Evolutionary conservation across 805 yeast genomes (phyloP), one percentile per base, ranked within the genome.

Genomic region (Priceomyces carsonii): DNA sequence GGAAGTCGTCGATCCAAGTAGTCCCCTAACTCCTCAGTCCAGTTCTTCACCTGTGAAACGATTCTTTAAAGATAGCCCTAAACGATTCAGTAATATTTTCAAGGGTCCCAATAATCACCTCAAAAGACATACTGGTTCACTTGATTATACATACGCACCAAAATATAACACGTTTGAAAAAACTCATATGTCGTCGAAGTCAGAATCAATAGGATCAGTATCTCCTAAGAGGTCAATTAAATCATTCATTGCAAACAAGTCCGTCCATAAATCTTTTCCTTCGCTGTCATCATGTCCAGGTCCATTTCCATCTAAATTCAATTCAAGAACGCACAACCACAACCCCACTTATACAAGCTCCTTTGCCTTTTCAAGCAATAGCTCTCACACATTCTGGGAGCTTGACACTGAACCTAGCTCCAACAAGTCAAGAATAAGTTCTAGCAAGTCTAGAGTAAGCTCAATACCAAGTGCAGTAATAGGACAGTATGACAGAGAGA

Each of bases 401-500:
- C 18, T 51, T 10, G 59, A 59, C 18, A 45, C 60, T 6, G 53
- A 51, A 9, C 65, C 62, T 1, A 58, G 55, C 10, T 64, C 71
- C n/a, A 63, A 58, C 36, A 47, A 54, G 43, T 71, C 75, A 3
- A 57, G 69, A 9, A 65, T 59, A 26, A 50, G 76, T n/a, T 64
- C 71, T 12, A 63, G 58, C 36, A 47, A 54, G 43, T 71, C 75
- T 3, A 57, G 69, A 9, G 66, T 59, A 26, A 50, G 76, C 57
- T 57, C 72, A 48, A 41, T 69, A 24, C 85, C 85, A 1, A 68
- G 79, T 26, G 77, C 71, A 8, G 79, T 77, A 3, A 70, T 79
- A 36, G 85, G 85, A 0, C 78, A 77, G 48, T 80, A 80, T 49
- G 86, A 80, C 47, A 61, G 73, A 47, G 86, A 80, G 51, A 80